Conservation (phyloP, 805 yeast species). For the Candida khao-thaluensis region DNA sequence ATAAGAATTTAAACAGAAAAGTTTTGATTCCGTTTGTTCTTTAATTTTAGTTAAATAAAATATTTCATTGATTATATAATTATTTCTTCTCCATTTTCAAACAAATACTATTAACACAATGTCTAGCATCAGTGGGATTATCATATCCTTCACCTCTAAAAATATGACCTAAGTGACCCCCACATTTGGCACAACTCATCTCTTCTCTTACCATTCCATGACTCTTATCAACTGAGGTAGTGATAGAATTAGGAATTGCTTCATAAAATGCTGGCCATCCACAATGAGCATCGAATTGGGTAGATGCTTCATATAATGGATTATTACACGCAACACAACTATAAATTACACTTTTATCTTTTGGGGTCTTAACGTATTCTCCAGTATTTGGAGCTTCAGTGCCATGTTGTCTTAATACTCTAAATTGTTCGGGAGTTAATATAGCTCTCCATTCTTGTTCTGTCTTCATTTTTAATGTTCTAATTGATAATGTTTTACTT, state of each 20-base stretch:
- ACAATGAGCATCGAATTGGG: slow-evolving; percentile 88
- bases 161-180: slow-evolving; percentile 94
- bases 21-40: slow-evolving; percentile 75
- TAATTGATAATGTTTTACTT: too few species aligned
- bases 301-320: slow-evolving; percentile 73
- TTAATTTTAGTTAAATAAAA: slow-evolving; percentile 29
- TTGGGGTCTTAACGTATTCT: slow-evolving; percentile 53
- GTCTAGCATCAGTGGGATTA: slow-evolving; percentile 88
- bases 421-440: slow-evolving; percentile 72
- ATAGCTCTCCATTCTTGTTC: slow-evolving; percentile 79
- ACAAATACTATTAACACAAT: slow-evolving; percentile 88
- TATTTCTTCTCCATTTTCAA: slow-evolving; percentile 52
- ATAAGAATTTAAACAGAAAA: slow-evolving; percentile 71
- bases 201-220: slow-evolving; percentile 85
- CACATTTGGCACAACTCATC: slow-evolving; percentile 85
- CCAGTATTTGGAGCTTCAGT: slow-evolving; percentile 72
- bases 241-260: slow-evolving; percentile 79
- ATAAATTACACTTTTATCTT: slow-evolving; percentile 60
- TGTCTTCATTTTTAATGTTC: slow-evolving; percentile 20
- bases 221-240: slow-evolving; percentile 55
- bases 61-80: neutral
- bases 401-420: slow-evolving; percentile 70
- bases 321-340: slow-evolving; percentile 81
- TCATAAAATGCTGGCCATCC: slow-evolving; percentile 99
- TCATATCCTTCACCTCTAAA: slow-evolving; percentile 91